Evolutionary conservation across 2,329 filamentous ascomycete genomes (phyloP).

Genomic region (Nothopassalora personata): DNA sequence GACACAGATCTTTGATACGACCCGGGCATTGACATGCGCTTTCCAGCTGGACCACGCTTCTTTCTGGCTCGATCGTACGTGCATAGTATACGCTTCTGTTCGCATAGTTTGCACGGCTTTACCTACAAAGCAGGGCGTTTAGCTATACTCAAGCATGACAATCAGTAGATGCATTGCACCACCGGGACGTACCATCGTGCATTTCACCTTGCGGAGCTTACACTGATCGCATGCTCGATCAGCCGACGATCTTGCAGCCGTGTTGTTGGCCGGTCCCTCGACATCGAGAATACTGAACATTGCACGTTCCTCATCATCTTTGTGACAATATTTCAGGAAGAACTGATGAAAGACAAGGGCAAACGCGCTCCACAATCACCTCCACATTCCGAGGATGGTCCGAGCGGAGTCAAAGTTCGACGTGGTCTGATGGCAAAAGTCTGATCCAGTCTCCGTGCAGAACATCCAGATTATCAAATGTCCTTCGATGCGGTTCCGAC

Average conservation of each 20-base stretch:
- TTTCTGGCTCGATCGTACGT: conserved; percentile 41
- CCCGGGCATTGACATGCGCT: conserved; percentile 28
- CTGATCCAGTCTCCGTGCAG: no score
- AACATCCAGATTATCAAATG: no score
- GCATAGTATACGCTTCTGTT: conserved; percentile 37
- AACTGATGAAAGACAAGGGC: no score
- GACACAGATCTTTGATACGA: conserved; percentile 31
- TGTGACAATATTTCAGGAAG: no score
- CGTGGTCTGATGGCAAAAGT: no score
- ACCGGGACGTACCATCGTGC: conserved; percentile 28
- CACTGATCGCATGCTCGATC: conserved; percentile 40
- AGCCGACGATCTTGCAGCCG: conserved; percentile 16
- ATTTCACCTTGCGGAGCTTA: conserved; percentile 38
- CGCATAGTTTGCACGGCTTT: conserved; percentile 36
- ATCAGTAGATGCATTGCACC: no score
- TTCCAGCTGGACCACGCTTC: conserved; percentile 36
- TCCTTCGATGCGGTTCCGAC: no score
- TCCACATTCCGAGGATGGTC: no score
- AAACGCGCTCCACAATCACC: no score
- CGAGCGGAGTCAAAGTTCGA: no score
- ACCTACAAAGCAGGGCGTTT: conserved; percentile 14
- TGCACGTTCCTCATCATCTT: neutral
- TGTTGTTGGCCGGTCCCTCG: conserved; percentile 12
- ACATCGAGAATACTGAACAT: conserved; percentile 25
- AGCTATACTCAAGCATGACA: neutral